phyloP scores from a whole-genome alignment of 1,139 yeast species.

The Pichia sp. region DNA sequence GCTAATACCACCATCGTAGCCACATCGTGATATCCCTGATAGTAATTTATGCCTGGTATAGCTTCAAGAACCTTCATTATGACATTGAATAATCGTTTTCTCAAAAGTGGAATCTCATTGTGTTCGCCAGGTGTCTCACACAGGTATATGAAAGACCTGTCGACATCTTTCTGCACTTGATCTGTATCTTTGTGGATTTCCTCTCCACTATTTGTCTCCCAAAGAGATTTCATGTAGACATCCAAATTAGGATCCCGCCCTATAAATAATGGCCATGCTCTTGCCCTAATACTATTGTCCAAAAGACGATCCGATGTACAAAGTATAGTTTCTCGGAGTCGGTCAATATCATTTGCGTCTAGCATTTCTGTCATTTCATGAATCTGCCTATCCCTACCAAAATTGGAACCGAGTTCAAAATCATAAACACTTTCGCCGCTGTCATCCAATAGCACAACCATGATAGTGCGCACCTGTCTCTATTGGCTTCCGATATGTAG shows the following conservation, averaged over 20 bases:
- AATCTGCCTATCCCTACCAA: neutral
- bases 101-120: slow-evolving; percentile 25
- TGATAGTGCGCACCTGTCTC: neutral
- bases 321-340: slow-evolving; percentile 20
- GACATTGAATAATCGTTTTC: slow-evolving; percentile 42
- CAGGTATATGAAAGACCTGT: slow-evolving; percentile 56
- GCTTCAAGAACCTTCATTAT: slow-evolving; percentile 55
- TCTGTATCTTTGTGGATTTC: slow-evolving; percentile 63
- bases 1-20: slow-evolving; percentile 65
- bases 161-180: slow-evolving; percentile 75
- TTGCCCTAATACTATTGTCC: slow-evolving; percentile 37
- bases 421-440: neutral
- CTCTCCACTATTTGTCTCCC: slow-evolving; percentile 3
- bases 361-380: slow-evolving; percentile 5
- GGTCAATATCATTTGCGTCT: slow-evolving; percentile 16
- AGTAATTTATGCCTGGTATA: slow-evolving; percentile 64
- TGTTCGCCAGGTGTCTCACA: slow-evolving; percentile 25
- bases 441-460: slow-evolving; percentile 8
- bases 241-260: slow-evolving; percentile 5
- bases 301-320: slow-evolving; percentile 47
- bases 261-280: slow-evolving; percentile 46
- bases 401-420: neutral
- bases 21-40: slow-evolving; percentile 91
- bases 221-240: slow-evolving; percentile 25
- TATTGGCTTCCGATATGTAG: neutral